Base-by-base conservation (phyloP, 78 protist genomes). In the Emiliania huxleyi region DNA sequence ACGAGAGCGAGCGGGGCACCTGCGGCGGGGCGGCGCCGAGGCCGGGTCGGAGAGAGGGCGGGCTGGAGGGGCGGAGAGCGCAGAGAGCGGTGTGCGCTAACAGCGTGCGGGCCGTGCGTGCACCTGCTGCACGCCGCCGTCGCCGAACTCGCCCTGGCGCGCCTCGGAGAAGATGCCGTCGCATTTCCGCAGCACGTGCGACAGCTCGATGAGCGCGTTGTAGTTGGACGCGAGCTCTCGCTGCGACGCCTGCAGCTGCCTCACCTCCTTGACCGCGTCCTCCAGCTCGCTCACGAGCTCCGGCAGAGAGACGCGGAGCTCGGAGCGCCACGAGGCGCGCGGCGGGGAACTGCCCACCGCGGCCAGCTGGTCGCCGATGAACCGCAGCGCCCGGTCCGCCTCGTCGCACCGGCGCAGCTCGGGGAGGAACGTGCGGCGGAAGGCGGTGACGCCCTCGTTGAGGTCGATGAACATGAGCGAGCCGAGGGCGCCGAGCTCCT, bases 231-330 rank as follows among this genome's bases (percentile, higher is more conserved):
- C 87, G 48, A 97, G 95, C 23, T 42, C 62, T 52, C 94, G 96
- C 87, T 96, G 96, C 93, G 95, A 94, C 23, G 55, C 35, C 69
- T 96, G 95, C 43, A 95, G 95, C 92, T 96, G 96, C 55, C 81
- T 79, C 42, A 97, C 35, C 45, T 96, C 97, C 25, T 6, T 23
- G 44, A 22, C 93, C n/a, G 1, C 33, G 19, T 33, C 56, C 52
- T 89, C 49, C 21, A 89, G 81, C 81, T 2, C 21, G 81, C 37
- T 5, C 42, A 19, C 8, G 40, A 71, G 35, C 42, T 21, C 42
- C 45, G 19, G 40, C 42, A 71, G 1, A 12, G 81, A 37, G 33
- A 3, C 73, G 33, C n/a, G 73, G n/a, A 71, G 37, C 44, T 35
- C 62, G 15, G 8, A 8, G 62, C 15, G 62, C 62, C 62, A 52